Conservation (phyloP, 768 basidiomycete species). For the Epithele typhae region DNA sequence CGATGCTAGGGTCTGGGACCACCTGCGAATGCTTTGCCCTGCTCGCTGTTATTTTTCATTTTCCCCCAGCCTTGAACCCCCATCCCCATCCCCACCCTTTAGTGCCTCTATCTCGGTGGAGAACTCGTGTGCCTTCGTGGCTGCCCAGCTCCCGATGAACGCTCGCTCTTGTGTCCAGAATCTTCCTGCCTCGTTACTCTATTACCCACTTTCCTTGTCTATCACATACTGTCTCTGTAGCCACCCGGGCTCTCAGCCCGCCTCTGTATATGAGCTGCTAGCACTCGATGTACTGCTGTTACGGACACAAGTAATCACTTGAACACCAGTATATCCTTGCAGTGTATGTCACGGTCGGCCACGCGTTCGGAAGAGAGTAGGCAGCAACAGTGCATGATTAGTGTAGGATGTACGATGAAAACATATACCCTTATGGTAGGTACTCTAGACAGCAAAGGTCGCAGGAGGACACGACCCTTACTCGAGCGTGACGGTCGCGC, state of each 20-base stretch:
- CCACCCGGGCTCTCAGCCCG: background rate
- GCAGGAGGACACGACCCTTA: constrained; percentile 31
- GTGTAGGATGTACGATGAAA: constrained; percentile 6
- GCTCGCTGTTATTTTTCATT: background rate
- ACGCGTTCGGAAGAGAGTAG: background rate
- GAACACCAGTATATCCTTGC: too few relatives aligned
- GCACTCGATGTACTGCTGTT: constrained; percentile 10
- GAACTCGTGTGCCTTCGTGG: too few relatives aligned
- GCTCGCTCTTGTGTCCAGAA: background rate
- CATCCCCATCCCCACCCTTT: too few relatives aligned
- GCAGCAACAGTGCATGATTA: constrained; percentile 14
- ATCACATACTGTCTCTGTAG: constrained; percentile 1
- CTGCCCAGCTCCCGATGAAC: too few relatives aligned
- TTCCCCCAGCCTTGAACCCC: background rate
- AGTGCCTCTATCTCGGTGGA: too few relatives aligned
- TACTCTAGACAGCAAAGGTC: constrained; percentile 1
- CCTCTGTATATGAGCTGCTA: constrained; percentile 11
- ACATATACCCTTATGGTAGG: constrained; percentile 1
- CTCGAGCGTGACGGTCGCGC: constrained; percentile 83
- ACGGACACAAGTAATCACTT: background rate
- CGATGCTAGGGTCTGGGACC: too few relatives aligned
- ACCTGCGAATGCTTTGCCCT: background rate
- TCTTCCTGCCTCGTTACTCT: constrained; percentile 4
- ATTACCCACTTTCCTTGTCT: background rate
- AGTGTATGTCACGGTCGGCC: background rate